A percentile compares a stretch with the other conserved stretches of the same genome.
phyloP scores from a whole-genome alignment of 768 basidiomycete genomes.

The Tubosaeta brunneosetosa region DNA sequence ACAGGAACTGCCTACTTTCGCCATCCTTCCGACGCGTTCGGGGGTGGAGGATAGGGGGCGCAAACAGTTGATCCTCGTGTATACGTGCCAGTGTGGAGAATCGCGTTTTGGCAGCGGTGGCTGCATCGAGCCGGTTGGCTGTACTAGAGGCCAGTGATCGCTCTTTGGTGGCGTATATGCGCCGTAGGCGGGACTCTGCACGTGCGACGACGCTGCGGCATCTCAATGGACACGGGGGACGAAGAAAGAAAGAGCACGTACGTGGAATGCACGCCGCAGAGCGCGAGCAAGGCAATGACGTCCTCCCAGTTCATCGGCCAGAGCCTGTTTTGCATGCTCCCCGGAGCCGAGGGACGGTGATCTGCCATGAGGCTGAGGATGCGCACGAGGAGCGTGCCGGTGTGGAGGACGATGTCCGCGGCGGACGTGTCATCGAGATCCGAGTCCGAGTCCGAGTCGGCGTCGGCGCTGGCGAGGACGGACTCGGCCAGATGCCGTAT shows the following conservation, averaged over 20 bases:
- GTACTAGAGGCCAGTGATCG: neutral
- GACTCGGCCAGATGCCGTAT: slow-evolving; percentile 44
- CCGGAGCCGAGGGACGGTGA: slow-evolving; percentile 50
- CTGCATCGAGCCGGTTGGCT: slow-evolving; percentile 17
- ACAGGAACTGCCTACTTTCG: slow-evolving; percentile 5
- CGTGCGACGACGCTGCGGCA: slow-evolving; percentile 19
- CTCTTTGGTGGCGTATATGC: slow-evolving; percentile 24
- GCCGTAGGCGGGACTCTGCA: slow-evolving; percentile 26
- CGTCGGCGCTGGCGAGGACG: slow-evolving; percentile 18
- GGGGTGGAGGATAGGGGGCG: slow-evolving; percentile 8
- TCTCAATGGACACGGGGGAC: slow-evolving; percentile 1
- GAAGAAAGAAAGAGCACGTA: slow-evolving; percentile 8
- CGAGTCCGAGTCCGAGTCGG: slow-evolving; percentile 23
- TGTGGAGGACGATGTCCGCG: slow-evolving; percentile 37
- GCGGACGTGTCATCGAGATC: slow-evolving; percentile 30
- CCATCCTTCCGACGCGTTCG: slow-evolving; percentile 9
- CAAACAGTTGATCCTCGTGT: slow-evolving; percentile 17
- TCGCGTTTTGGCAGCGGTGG: slow-evolving; percentile 15
- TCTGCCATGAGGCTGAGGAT: slow-evolving; percentile 52
- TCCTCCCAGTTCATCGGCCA: slow-evolving; percentile 59
- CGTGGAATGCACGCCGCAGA: slow-evolving; percentile 34
- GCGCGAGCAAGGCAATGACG: slow-evolving; percentile 51
- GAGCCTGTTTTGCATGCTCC: slow-evolving; percentile 62
- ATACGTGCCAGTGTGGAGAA: neutral
- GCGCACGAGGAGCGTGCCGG: slow-evolving; percentile 44